A percentile compares a stretch with the other conserved stretches of the same genome.
phyloP scores from a whole-genome alignment of 2,329 filamentous ascomycete species.

The Fusarium transvaalense region DNA sequence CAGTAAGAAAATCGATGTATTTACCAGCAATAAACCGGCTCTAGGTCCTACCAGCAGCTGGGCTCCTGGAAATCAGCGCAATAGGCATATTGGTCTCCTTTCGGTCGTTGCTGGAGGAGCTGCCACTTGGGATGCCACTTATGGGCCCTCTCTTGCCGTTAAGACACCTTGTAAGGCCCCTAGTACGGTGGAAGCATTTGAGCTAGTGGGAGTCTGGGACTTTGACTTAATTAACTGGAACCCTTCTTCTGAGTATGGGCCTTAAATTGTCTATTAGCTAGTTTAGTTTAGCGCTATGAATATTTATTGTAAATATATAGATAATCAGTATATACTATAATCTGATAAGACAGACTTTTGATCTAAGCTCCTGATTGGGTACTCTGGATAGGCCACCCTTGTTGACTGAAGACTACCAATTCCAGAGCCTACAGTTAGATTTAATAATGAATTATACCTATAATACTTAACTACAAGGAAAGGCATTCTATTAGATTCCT shows the following conservation, averaged over 20 bases:
- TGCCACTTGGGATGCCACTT: constrained; percentile 4
- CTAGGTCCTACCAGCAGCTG: neutral
- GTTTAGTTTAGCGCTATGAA: too few species aligned
- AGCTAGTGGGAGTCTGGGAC: constrained; percentile 11
- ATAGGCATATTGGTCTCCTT: neutral
- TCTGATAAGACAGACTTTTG: neutral
- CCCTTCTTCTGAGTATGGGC: neutral
- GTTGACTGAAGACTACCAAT: neutral
- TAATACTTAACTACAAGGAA: neutral
- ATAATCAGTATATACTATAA: too few species aligned
- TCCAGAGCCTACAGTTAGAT: neutral
- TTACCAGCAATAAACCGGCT: neutral
- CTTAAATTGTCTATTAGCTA: constrained; percentile 2
- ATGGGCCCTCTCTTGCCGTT: constrained; percentile 2
- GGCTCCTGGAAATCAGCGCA: constrained; percentile 6
- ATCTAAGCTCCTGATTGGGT: neutral
- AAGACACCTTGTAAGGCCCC: constrained; percentile 13
- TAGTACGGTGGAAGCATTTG: constrained; percentile 8
- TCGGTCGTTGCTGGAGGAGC: neutral
- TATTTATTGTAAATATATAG: too few species aligned
- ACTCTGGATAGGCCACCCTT: neutral
- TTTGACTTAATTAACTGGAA: constrained; percentile 7
- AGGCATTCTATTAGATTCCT: neutral
- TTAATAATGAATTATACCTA: neutral
- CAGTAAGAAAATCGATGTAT: constrained; percentile 12